Conservation (phyloP, 1,139 yeast genomes). For the Debaryomyces psychrophilus region DNA sequence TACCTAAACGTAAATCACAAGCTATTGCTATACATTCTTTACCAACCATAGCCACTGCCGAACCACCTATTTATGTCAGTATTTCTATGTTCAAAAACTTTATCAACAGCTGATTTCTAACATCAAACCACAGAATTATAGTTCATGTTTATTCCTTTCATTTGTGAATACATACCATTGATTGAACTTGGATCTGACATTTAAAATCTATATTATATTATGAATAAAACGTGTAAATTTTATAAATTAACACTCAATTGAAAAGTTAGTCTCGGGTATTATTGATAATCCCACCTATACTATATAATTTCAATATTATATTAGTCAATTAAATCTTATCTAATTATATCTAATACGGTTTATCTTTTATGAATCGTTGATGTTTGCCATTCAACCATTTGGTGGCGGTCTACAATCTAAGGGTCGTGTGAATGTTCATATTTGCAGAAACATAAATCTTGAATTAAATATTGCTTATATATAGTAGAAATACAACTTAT, state of each 20-base stretch:
- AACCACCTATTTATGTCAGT: conserved; percentile 60
- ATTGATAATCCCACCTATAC: neutral
- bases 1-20: conserved; percentile 90
- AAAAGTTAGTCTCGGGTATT: neutral
- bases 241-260: conserved; percentile 2
- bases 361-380: neutral
- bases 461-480: conserved; percentile 2
- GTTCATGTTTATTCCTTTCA: conserved; percentile 9
- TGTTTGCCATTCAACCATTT: conserved; percentile 8
- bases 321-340: conserved; percentile 1
- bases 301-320: neutral
- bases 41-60: conserved; percentile 98
- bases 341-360: neutral
- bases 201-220: conserved; percentile 8
- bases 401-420: conserved; percentile 3
- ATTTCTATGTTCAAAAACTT: neutral
- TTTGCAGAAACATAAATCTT: neutral
- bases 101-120: neutral
- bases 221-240: neutral
- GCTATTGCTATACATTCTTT: conserved; percentile 98
- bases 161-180: conserved; percentile 32
- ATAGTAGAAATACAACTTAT: conserved; percentile 1
- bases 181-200: conserved; percentile 57
- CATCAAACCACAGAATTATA: neutral
- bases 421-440: conserved; percentile 6